Conservation (phyloP, 106 monocot species). For the Dendrobium catenatum region DNA sequence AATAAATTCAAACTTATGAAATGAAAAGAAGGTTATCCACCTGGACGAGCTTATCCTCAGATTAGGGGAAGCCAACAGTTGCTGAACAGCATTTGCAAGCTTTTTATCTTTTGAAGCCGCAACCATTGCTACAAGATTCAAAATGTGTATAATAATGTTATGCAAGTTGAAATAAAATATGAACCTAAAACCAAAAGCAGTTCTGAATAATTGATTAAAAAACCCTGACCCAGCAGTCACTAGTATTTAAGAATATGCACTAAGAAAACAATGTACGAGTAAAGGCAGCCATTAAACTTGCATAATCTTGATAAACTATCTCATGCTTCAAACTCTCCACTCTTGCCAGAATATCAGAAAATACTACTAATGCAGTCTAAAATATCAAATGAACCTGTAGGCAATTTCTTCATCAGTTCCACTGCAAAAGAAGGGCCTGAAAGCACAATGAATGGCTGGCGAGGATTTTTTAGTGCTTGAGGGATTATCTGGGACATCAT, state of each 20-base stretch:
- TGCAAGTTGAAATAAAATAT: not conserved
- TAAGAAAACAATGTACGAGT: no score
- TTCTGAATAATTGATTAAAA: not conserved
- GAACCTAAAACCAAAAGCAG: not conserved
- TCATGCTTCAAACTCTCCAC: not conserved
- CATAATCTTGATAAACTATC: not conserved
- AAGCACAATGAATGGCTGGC: slow-evolving; percentile 78
- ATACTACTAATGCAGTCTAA: not conserved
- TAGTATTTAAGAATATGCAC: not conserved
- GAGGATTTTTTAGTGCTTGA: slow-evolving; percentile 65
- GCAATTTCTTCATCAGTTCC: slow-evolving; percentile 86
- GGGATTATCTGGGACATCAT: slow-evolving; percentile 96
- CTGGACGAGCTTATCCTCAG: slow-evolving; percentile 87
- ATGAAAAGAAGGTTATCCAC: slow-evolving; percentile 18
- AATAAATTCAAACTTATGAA: not conserved
- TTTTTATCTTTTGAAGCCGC: slow-evolving; percentile 94
- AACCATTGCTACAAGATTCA: slow-evolving; percentile 69
- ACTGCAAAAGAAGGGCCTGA: slow-evolving; percentile 94
- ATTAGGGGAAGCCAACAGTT: slow-evolving; percentile 80
- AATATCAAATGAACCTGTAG: slow-evolving; percentile 55
- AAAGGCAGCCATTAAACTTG: not conserved
- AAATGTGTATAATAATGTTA: slow-evolving; percentile 9
- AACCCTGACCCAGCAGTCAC: not conserved
- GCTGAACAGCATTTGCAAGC: slow-evolving; percentile 62
- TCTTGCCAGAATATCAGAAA: not conserved